Evolutionary conservation across 2,329 filamentous ascomycete genomes (phyloP), one percentile per base, ranked within the genome.

Genomic region (Sporothrix phasma): DNA sequence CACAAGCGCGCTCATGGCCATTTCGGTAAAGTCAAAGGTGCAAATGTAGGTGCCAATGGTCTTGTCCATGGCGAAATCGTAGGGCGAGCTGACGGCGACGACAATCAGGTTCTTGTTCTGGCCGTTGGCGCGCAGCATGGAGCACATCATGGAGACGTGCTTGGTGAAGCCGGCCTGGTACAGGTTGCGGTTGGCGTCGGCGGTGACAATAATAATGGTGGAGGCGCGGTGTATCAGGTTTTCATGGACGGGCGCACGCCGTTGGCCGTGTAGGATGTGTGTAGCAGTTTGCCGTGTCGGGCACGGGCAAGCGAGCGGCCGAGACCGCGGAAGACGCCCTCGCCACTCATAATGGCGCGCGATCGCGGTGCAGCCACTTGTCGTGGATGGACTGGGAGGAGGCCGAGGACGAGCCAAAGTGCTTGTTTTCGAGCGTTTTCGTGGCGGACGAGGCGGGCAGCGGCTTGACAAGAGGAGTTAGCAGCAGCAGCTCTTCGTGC

Each of bases 81-180:
- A 97, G 0, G 93, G 93, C 0, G 92, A 97, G 75, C 92, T 96
- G 69, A 96, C 92, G 0, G 93, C 89, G 7, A 97, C 88, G 3
- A 97, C 93, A 26, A 97, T 87, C 43, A 97, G 77, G 0, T 92
- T 90, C 75, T 96, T 97, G 74, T 94, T 90, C 72, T 92, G 89
- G 1, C 89, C 89, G 15, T 83, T 84, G 6, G 87, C 85, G 6
- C 86, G 84, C 64, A 91, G 82, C 84, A 92, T 88, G 24, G 89
- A 90, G 76, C 92, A 97, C 76, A 97, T 93, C 88, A 96, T 94
- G 13, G 92, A 88, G 8, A 97, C 90, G 69, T 97, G 93, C 73
- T 97, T 97, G 1, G 93, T 93, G 73, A 97, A 97, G 0, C 92
- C 92, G 60, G 91, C 86, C 73, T 97, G 93, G 72, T 97, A 97